Percentiles rank a stretch among this genome's conserved stretches.
Evolutionary conservation across 371 early-diverging fungal species (phyloP).

Genomic region (Parasitella parasitica): DNA sequence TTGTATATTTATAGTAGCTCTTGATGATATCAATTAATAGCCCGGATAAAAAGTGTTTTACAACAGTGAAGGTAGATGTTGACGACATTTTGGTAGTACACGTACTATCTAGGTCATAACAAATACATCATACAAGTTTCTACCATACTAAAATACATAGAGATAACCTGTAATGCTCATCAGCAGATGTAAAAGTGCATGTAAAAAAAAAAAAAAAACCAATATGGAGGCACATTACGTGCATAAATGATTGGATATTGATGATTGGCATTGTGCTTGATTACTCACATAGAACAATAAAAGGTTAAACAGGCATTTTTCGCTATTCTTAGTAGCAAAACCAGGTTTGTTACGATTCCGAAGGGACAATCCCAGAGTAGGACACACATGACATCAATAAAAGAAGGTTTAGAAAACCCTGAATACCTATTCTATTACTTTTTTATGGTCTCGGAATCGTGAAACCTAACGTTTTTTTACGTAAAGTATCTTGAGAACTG

Average conservation of each 20-base stretch:
- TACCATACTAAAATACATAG: not conserved
- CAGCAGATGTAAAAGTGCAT: not conserved
- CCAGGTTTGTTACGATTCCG: not conserved
- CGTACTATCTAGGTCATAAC: not conserved
- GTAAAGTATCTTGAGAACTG: not conserved
- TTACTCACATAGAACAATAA: not conserved
- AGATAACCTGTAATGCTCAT: not conserved
- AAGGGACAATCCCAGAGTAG: not conserved
- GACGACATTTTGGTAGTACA: not conserved
- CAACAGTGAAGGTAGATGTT: not conserved
- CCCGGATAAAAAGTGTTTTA: not conserved
- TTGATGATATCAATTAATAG: not conserved
- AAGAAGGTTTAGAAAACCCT: not conserved
- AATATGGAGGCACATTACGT: not conserved
- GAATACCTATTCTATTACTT: not conserved
- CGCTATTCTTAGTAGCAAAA: not conserved
- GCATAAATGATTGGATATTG: not conserved
- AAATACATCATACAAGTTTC: not conserved
- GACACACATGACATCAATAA: conserved; percentile 1
- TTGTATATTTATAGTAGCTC: too few relatives aligned
- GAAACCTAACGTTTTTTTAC: not conserved
- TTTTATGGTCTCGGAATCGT: not conserved
- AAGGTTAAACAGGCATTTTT: not conserved
- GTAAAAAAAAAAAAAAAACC: too few relatives aligned
- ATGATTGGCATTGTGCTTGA: too few relatives aligned